These are phyloP conservation scores for Coffea eugenioides DNA, from an alignment of 257 asterid species.

Conservation along the genomic window DNA sequence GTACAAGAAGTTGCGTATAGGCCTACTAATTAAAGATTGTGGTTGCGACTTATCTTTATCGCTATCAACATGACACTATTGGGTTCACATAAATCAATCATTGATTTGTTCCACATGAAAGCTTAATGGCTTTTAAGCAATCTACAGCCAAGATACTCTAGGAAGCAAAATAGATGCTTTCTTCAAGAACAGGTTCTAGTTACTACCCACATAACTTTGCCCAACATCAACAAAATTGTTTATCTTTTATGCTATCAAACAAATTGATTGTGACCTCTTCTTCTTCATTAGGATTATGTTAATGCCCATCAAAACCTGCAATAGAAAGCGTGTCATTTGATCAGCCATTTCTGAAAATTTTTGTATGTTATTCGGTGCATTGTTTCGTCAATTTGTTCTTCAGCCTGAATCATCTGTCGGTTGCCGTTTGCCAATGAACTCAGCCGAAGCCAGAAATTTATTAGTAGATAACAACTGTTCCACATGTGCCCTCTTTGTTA, in stretches of 20 bases:
- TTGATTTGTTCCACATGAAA: background rate
- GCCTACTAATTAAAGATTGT: constrained; percentile 9
- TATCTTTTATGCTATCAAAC: background rate
- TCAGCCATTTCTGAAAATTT: background rate
- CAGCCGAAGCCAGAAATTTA: background rate
- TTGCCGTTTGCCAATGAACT: background rate
- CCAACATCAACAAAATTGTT: background rate
- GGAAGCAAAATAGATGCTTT: background rate
- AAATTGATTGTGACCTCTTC: constrained; percentile 1
- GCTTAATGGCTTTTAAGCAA: background rate
- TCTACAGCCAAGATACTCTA: background rate
- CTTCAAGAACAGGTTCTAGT: background rate
- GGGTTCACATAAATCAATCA: constrained; percentile 2
- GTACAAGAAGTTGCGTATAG: background rate
- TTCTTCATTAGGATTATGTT: background rate
- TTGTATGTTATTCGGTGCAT: background rate
- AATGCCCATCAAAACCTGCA: background rate
- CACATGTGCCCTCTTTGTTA: too few relatives aligned
- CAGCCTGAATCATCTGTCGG: background rate
- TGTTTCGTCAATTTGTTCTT: background rate
- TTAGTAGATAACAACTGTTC: background rate
- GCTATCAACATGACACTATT: constrained; percentile 10
- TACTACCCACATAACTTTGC: background rate
- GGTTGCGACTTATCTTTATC: constrained; percentile 6
- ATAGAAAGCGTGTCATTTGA: background rate